Evolutionary conservation across 1,284 basidiomycete species (phyloP), one percentile per base, ranked within the genome.

Genomic region (Pseudozyma pruni): DNA sequence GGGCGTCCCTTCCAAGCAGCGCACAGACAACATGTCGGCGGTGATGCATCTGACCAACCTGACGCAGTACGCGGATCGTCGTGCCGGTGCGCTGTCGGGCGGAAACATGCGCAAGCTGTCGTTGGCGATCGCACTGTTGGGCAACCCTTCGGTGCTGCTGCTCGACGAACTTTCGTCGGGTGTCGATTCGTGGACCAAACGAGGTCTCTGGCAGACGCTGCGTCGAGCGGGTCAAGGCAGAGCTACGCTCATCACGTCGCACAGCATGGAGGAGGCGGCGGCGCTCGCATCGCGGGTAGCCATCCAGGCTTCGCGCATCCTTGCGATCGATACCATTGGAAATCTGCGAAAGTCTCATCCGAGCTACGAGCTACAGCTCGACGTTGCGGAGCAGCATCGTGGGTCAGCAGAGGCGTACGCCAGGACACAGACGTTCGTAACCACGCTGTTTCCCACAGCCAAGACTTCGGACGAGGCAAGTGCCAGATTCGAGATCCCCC

Each of bases 91-190:
- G 69, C 84, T 92, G 5, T 90, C 89, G 0, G 90, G 91, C 0
- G 91, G 91, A 0, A 92, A 57, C 53, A 54, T 64, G 80, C 86
- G 91, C 40, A 93, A 93, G 76, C 82, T 92, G 17, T 86, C 89
- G 0, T 84, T 93, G 17, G 90, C 90, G 3, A 91, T 92, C 63
- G 88, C 91, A 7, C 84, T 92, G 19, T 90, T 92, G 17, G 91
- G 90, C 4, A 91, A 92, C 75, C 90, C 90, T 0, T 84, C 88
- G 2, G 90, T 92, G 9, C 83, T 92, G 4, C 85, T 92, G 35
- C 90, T 93, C 40, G 91, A 93, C 74, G 90, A 92, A 79, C 91
- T 91, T 78, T 90, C 89, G 3, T 91, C 90, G 1, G 91, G 91
- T 5, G 88, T 92, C 22, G 91, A 92, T 79, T 89, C 90, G 3